Evolutionary conservation across 495 filamentous ascomycete genomes (phyloP), one percentile per base, ranked within the genome.

Genomic region (Apodospora peruviana): DNA sequence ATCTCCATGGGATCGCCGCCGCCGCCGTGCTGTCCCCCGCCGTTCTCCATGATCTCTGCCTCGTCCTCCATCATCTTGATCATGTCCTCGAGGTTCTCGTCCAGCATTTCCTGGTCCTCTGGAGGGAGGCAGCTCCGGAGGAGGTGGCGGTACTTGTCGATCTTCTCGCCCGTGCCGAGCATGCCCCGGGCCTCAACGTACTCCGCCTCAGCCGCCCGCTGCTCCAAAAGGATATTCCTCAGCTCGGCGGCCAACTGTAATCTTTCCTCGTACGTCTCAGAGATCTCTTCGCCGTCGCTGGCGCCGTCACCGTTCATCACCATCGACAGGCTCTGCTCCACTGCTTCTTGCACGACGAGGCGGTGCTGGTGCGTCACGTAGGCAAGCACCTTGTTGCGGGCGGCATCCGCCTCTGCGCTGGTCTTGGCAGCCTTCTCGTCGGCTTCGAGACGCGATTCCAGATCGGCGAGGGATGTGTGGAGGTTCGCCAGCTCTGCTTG

Each of bases 51-150:
- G 23, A 55, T 39, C 18, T 52, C 56, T 8, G 59, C 54, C 43
- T 76, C 69, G 50, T 75, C 71, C 56, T 76, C 69, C 73, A 76
- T 76, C 68, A 76, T 71, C 46, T 65, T 61, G 56, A 76, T 75
- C 43, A 76, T 58, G 37, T 69, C 71, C 23, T 75, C 72, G 19
- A 76, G 52, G 32, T 73, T 74, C 18, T 64, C 50, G 38, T 75
- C 73, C 29, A 76, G 59, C 42, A 62, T 68, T 46, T 74, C 69
- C 3, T 72, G 69, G 43, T 72, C 70, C 50, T 73, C 66, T 24
- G 60, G 66, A 37, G 70, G 70, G 16, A 76, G 56, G 48, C 73
- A 76, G 29, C 59, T 59, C 45, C 62, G 68, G 12, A 75, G 59
- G 9, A 76, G 58, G 37, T 65, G 72, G 27, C 68, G 57, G 58